Evolutionary conservation across 176 grass and related monocot species (phyloP).

Genomic region (Metroxylon sagu): DNA sequence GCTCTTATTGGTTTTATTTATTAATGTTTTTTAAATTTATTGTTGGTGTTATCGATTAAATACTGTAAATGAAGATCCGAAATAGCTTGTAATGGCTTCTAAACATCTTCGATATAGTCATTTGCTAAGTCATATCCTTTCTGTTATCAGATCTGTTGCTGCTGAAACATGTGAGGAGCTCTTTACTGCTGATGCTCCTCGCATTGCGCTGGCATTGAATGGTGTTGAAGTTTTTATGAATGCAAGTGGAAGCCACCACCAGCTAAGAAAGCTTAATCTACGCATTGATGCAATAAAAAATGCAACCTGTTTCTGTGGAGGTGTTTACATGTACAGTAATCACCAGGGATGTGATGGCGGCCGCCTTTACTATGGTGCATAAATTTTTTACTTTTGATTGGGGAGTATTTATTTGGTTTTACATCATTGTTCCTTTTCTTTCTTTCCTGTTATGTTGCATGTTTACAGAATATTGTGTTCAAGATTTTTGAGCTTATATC

Average conservation of each 20-base stretch:
- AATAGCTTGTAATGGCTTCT: too few species aligned
- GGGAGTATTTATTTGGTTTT: too few species aligned
- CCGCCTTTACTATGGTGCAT: slow-evolving; percentile 87
- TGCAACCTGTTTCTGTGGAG: slow-evolving; percentile 74
- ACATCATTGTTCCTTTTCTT: too few species aligned
- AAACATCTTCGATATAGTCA: too few species aligned
- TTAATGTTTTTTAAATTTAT: too few species aligned
- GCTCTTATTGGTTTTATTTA: too few species aligned
- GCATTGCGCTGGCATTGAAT: slow-evolving; percentile 70
- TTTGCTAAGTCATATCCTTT: background rate
- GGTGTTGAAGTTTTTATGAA: slow-evolving; percentile 91
- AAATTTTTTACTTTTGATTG: slow-evolving; percentile 12
- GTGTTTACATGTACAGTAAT: slow-evolving; percentile 93
- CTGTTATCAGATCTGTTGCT: slow-evolving; percentile 49
- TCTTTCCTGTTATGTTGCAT: too few species aligned
- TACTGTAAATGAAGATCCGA: too few species aligned
- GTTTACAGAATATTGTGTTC: too few species aligned
- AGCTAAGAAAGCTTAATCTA: slow-evolving; percentile 94
- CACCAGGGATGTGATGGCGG: slow-evolving; percentile 94
- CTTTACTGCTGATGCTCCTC: slow-evolving; percentile 73
- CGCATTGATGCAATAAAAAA: slow-evolving; percentile 87
- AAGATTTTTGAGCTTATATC: too few species aligned
- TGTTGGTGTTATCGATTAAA: too few species aligned
- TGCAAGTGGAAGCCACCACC: slow-evolving; percentile 97
- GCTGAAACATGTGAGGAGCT: slow-evolving; percentile 98